Evolutionary conservation across 2,329 filamentous ascomycete genomes (phyloP).

Genomic region (Diaporthe amygdali): DNA sequence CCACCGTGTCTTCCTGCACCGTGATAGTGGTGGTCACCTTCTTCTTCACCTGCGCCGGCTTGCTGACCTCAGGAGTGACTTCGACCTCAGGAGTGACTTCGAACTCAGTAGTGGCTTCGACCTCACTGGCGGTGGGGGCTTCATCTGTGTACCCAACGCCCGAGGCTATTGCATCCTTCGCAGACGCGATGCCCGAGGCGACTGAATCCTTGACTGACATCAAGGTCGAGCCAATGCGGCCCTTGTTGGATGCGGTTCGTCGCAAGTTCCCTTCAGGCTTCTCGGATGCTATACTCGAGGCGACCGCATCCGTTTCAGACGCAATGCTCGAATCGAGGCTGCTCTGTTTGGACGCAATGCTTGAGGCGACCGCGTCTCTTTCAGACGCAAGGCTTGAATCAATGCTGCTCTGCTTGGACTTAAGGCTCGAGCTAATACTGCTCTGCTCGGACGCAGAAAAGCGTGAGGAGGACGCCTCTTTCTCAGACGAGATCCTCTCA

Average conservation of each 20-base stretch:
- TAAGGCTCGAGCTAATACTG: background rate
- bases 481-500: too few species aligned
- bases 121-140: background rate
- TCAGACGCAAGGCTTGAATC: background rate
- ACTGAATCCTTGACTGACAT: too few species aligned
- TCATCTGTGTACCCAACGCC: background rate
- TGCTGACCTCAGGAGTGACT: background rate
- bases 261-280: too few species aligned
- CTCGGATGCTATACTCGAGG: background rate
- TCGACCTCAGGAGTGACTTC: too few species aligned
- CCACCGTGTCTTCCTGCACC: background rate
- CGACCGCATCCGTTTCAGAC: background rate
- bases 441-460: too few species aligned
- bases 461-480: too few species aligned
- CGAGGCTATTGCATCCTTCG: background rate
- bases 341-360: background rate
- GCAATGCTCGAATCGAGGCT: background rate
- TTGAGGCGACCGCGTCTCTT: background rate
- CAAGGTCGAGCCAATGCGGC: too few species aligned
- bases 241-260: too few species aligned
- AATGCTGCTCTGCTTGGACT: background rate
- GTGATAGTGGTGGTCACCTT: background rate
- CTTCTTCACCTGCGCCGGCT: background rate
- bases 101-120: background rate
- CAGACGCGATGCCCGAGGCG: background rate